Conservation (phyloP, 352 stramenopile species). For the Globisporangium takayamanum region DNA sequence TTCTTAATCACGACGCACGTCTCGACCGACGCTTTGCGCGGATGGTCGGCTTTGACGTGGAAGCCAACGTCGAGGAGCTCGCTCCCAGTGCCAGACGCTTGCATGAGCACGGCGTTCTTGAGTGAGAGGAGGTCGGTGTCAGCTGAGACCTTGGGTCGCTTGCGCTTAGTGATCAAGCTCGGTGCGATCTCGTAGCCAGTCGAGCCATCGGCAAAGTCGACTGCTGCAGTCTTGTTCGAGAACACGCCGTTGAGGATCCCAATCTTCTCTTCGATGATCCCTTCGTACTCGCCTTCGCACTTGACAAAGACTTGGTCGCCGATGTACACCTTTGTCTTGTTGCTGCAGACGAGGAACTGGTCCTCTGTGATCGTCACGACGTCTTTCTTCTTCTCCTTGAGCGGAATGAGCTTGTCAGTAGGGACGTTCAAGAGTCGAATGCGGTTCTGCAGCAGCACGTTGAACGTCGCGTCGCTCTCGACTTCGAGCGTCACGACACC, state of each 20-base stretch:
- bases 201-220: slow-evolving; percentile 72
- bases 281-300: slow-evolving; percentile 48
- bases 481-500: slow-evolving; percentile 55
- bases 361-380: slow-evolving; percentile 59
- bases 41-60: slow-evolving; percentile 70
- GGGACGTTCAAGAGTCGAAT: slow-evolving; percentile 68
- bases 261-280: slow-evolving; percentile 50
- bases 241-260: slow-evolving; percentile 73
- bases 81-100: slow-evolving; percentile 18
- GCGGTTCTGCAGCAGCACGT: slow-evolving; percentile 62
- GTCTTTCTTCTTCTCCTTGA: slow-evolving; percentile 57
- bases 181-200: slow-evolving; percentile 64
- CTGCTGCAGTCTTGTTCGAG: slow-evolving; percentile 61
- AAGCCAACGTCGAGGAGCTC: slow-evolving; percentile 58
- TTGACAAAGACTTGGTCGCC: slow-evolving; percentile 73
- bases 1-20: slow-evolving; percentile 65
- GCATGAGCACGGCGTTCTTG: slow-evolving; percentile 76
- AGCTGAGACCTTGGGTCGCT: slow-evolving; percentile 23
- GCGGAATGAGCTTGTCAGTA: slow-evolving; percentile 44
- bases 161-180: slow-evolving; percentile 51
- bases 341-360: slow-evolving; percentile 54
- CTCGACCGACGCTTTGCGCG: slow-evolving; percentile 47
- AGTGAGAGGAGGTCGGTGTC: slow-evolving; percentile 61
- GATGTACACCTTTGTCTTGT: slow-evolving; percentile 64
- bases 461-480: slow-evolving; percentile 29